These are phyloP conservation scores for Syncephalastrum monosporum DNA, from an alignment of 371 early-diverging fungal genomes.

Conservation along the genomic window DNA sequence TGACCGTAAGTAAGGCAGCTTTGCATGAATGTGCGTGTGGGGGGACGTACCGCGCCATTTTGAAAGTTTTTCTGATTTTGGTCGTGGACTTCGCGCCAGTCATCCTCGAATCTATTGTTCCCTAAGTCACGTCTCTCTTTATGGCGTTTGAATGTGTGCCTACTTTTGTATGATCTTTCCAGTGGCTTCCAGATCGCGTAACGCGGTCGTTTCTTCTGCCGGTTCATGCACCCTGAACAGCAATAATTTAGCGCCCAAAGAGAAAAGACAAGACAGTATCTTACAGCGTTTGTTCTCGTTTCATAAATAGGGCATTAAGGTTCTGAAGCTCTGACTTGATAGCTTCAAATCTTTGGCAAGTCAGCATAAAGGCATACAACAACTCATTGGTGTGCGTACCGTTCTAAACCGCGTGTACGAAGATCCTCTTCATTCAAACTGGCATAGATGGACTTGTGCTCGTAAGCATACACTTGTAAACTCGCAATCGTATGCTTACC, in stretches of 20 bases:
- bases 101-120: slow-evolving; percentile 17
- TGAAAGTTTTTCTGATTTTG: slow-evolving; percentile 21
- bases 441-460: not conserved
- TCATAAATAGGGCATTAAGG: slow-evolving; percentile 24
- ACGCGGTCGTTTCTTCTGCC: slow-evolving; percentile 5
- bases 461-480: not conserved
- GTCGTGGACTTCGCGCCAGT: slow-evolving; percentile 24
- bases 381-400: slow-evolving; percentile 8
- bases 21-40: not conserved
- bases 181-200: slow-evolving; percentile 24
- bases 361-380: not conserved
- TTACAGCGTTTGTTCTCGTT: slow-evolving; percentile 23
- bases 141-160: not conserved
- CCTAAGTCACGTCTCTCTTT: not conserved
- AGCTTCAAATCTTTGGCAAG: slow-evolving; percentile 20
- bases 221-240: not conserved
- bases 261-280: not conserved
- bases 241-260: not conserved
- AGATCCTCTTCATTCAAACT: slow-evolving; percentile 32
- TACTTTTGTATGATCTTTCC: slow-evolving; percentile 20
- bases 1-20: slow-evolving; percentile 3
- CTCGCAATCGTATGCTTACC: slow-evolving; percentile 18
- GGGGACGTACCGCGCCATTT: slow-evolving; percentile 23
- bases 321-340: slow-evolving; percentile 33
- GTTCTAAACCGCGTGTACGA: slow-evolving; percentile 23